Conservation (phyloP, 768 basidiomycete species). For the Tylopilus vinaceipallidus region DNA sequence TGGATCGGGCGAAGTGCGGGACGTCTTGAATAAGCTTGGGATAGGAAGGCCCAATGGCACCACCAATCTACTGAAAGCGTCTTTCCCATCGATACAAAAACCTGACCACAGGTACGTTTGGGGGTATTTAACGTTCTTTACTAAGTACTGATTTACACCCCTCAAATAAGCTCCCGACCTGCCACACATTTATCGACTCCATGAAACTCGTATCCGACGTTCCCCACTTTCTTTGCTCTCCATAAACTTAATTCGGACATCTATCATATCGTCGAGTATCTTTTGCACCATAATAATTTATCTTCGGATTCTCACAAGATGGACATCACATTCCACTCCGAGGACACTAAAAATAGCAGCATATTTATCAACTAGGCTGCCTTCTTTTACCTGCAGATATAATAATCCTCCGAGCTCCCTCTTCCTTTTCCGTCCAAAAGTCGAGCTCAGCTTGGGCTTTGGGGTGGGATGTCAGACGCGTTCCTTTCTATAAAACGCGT, state of each 20-base stretch:
- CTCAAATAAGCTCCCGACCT: conserved; percentile 15
- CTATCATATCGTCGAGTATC: conserved; percentile 11
- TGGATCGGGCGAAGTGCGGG: conserved; percentile 70
- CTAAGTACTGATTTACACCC: conserved; percentile 8
- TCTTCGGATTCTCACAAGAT: conserved; percentile 14
- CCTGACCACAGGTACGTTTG: conserved; percentile 39
- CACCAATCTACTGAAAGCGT: conserved; percentile 64
- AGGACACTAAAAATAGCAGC: conserved; percentile 11
- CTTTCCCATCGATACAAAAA: conserved; percentile 59
- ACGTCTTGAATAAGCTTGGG: conserved; percentile 79
- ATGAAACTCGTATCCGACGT: conserved; percentile 10
- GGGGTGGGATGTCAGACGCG: conserved; percentile 71
- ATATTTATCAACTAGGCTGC: conserved; percentile 21
- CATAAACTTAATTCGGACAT: not conserved
- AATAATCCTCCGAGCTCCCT: conserved; percentile 67
- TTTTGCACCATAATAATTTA: conserved; percentile 21
- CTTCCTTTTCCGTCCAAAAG: conserved; percentile 85
- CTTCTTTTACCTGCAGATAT: conserved; percentile 38
- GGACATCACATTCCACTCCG: conserved; percentile 12
- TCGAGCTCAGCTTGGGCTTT: conserved; percentile 84
- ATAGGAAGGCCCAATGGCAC: conserved; percentile 68
- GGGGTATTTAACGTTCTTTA: not conserved
- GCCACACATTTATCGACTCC: conserved; percentile 13
- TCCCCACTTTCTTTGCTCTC: conserved; percentile 9
- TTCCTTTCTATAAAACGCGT: conserved; percentile 48